A percentile compares a stretch with the other conserved stretches of the same genome.
These are phyloP conservation scores for Hsuehochloa calcarea DNA, from an alignment of 176 grass and related monocot genomes.

Conservation along the genomic window DNA sequence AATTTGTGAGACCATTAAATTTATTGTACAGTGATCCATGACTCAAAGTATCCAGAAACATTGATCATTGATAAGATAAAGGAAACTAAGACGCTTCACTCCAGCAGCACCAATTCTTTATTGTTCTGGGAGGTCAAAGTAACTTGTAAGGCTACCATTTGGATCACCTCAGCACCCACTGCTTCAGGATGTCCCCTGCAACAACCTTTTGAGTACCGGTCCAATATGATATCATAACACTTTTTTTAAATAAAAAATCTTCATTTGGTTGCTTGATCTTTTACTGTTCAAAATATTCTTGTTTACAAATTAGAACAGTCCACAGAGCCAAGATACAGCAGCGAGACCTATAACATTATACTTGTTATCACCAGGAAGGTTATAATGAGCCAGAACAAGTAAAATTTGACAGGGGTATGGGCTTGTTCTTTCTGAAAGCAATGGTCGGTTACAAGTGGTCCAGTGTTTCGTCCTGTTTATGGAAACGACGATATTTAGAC, in stretches of 20 bases:
- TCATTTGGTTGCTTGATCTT: conserved; percentile 4
- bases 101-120: not conserved
- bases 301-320: not conserved
- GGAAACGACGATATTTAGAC: not conserved
- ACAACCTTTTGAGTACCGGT: not conserved
- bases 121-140: not conserved
- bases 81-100: not conserved
- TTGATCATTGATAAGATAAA: not conserved
- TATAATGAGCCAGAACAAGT: not conserved
- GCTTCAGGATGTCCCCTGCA: not conserved
- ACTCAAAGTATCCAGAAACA: not conserved
- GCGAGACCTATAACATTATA: not conserved
- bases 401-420: not conserved
- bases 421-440: not conserved
- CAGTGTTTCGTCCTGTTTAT: not conserved
- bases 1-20: not conserved
- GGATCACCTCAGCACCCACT: not conserved
- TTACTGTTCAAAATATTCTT: not conserved
- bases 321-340: not conserved
- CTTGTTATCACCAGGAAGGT: not conserved
- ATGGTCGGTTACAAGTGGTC: not conserved
- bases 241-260: not conserved
- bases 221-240: not conserved
- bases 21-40: not conserved
- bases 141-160: not conserved